Evolutionary conservation across 148 eudicot genomes (phyloP), one percentile per base, ranked within the genome.

Genomic region (Chenopodium berlandieri): DNA sequence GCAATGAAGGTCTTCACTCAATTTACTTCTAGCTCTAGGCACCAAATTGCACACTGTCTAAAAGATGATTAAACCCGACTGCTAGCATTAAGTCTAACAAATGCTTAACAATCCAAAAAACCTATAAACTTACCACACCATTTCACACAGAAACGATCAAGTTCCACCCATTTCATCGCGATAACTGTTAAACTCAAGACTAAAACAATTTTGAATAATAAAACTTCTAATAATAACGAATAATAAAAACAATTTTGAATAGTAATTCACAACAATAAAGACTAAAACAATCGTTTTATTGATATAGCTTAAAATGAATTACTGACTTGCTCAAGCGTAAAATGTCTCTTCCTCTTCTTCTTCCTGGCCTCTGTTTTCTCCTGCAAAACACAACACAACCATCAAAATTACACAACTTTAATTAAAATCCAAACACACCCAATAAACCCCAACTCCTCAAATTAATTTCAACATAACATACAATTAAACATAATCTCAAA

Each of bases 301-400:
- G 44, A 40, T 40, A 74, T 13, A 60, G 19, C 4, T 40, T n/a
- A 68, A 30, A 44, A 69, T 19, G 2, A 70, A 79, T 68, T 20
- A 74, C 87, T 82, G 75, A 94, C 98, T 78, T 94, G 95, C 82
- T 97, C 98, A 70, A 97, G 87, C 62, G 86, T 85, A 85, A 86
- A 95, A 89, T 97, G 94, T 23, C 85, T 89, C 91, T 90, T 94
- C 77, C 98, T 94, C 88, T 84, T 92, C 91, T 92, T 92, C 90
- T 97, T 97, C 88, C 97, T 89, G 63, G 90, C 97, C 64, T 94
- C 93, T 1, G 97, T 82, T 64, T 89, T 76, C 78, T 92, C 98
- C 99, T 97, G 85, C 79, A 80, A 75, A 27, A 82, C 75, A 77
- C 73, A 73, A 68, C 3, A 79, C 60, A 72, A 67, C n/a, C 32